Evolutionary conservation across 345 rosid species (phyloP).

Genomic region (Brassica cretica): DNA sequence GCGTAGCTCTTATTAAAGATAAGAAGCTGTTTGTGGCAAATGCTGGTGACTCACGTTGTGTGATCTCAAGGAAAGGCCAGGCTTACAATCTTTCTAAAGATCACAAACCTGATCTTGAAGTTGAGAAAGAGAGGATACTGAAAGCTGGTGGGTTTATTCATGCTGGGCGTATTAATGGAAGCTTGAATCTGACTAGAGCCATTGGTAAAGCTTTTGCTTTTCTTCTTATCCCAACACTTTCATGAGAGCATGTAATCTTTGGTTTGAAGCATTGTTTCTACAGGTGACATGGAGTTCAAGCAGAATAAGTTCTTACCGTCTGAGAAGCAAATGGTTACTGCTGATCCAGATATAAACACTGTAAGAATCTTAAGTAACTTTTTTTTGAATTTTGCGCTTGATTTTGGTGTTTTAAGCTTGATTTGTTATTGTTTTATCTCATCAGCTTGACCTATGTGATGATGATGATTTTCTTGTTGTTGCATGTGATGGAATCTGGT

Average conservation of each 20-base stretch:
- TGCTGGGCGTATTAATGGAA: conserved; percentile 91
- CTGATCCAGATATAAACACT: conserved; percentile 70
- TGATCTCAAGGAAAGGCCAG: conserved; percentile 88
- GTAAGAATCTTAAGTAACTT: conserved; percentile 41
- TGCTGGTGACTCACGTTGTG: conserved; percentile 99
- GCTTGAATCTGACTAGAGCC: conserved; percentile 96
- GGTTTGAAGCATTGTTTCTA: conserved; percentile 1
- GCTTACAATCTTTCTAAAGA: conserved; percentile 96
- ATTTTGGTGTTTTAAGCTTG: background rate
- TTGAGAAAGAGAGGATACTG: conserved; percentile 84
- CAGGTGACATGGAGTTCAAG: conserved; percentile 84
- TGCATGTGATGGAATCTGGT: conserved; percentile 90
- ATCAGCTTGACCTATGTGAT: conserved; percentile 68
- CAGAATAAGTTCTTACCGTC: conserved; percentile 65
- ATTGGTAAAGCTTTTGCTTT: conserved; percentile 54
- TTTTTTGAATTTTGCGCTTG: background rate
- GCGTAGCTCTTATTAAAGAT: conserved; percentile 80
- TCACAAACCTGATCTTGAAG: conserved; percentile 96
- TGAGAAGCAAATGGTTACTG: conserved; percentile 78
- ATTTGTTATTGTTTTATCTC: conserved; percentile 20
- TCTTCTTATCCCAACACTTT: background rate
- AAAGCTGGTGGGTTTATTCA: conserved; percentile 99
- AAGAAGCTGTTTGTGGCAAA: conserved; percentile 84
- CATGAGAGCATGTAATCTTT: background rate
- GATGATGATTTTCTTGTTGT: conserved; percentile 83